A percentile compares a stretch with the other conserved stretches of the same genome.
Evolutionary conservation across 2,329 filamentous ascomycete species (phyloP).

Genomic region (Fusarium odoratissimum): DNA sequence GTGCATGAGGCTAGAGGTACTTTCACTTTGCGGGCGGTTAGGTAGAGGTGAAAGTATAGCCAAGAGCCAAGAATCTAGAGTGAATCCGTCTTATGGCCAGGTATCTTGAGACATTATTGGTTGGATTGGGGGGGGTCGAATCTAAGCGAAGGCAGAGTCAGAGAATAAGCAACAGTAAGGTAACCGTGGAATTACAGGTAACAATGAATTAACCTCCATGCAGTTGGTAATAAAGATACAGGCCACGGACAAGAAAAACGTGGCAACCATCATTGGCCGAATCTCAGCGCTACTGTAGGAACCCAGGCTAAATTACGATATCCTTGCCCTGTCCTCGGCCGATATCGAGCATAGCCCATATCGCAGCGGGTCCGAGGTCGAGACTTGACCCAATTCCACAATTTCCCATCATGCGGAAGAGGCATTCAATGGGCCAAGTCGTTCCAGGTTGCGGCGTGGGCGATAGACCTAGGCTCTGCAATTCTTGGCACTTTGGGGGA

Average conservation of each 20-base stretch:
- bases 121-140: background rate
- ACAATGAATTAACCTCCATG: background rate
- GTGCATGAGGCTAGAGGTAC: constrained; percentile 6
- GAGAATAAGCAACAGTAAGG: background rate
- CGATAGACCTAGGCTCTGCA: constrained; percentile 2
- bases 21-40: background rate
- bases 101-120: background rate
- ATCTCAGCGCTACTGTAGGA: constrained; percentile 22
- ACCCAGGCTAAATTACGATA: constrained; percentile 8
- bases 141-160: background rate
- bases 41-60: background rate
- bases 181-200: background rate
- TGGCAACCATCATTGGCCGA: constrained; percentile 14
- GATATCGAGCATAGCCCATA: constrained; percentile 2
- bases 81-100: background rate
- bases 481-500: background rate
- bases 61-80: constrained; percentile 2
- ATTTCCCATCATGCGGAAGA: constrained; percentile 61
- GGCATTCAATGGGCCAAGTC: constrained; percentile 56
- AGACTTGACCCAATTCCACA: constrained; percentile 2
- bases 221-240: background rate
- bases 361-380: constrained; percentile 14
- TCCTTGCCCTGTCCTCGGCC: constrained; percentile 11
- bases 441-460: constrained; percentile 61
- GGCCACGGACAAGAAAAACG: background rate